These are phyloP conservation scores for Nakazawaea anatomiae DNA, from an alignment of 805 yeast genomes.

Conservation along the genomic window DNA sequence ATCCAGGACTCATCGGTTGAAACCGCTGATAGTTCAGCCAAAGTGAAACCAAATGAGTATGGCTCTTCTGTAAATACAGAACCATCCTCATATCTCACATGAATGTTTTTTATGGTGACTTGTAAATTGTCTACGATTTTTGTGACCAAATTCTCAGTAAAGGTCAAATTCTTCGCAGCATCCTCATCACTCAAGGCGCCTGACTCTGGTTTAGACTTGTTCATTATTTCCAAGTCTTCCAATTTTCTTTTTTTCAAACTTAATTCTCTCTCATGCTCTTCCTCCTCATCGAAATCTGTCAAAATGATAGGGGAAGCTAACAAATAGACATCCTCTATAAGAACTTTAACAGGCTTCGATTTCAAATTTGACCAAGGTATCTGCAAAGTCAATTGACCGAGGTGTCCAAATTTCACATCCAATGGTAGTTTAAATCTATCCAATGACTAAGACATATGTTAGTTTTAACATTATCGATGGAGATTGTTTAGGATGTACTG, in stretches of 20 bases:
- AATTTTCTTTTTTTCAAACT: constrained; percentile 62
- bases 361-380: constrained; percentile 97
- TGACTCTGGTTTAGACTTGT: constrained; percentile 31
- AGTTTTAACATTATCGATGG: not conserved
- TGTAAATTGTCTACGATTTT: constrained; percentile 92
- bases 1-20: constrained; percentile 84
- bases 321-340: constrained; percentile 80
- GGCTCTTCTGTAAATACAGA: constrained; percentile 66
- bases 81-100: constrained; percentile 84
- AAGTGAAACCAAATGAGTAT: constrained; percentile 75
- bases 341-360: constrained; percentile 84
- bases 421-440: constrained; percentile 84
- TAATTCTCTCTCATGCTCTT: constrained; percentile 53
- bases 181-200: constrained; percentile 29
- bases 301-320: constrained; percentile 71
- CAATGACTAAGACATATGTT: constrained; percentile 40
- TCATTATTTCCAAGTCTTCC: constrained; percentile 60
- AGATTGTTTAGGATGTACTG: not conserved
- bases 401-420: constrained; percentile 81
- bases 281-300: constrained; percentile 47
- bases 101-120: constrained; percentile 85
- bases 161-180: constrained; percentile 61
- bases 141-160: constrained; percentile 80
- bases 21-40: constrained; percentile 84
- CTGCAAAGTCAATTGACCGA: constrained; percentile 84